These are phyloP conservation scores for Argentina anserina DNA, from an alignment of 306 rosid genomes.

Conservation along the genomic window DNA sequence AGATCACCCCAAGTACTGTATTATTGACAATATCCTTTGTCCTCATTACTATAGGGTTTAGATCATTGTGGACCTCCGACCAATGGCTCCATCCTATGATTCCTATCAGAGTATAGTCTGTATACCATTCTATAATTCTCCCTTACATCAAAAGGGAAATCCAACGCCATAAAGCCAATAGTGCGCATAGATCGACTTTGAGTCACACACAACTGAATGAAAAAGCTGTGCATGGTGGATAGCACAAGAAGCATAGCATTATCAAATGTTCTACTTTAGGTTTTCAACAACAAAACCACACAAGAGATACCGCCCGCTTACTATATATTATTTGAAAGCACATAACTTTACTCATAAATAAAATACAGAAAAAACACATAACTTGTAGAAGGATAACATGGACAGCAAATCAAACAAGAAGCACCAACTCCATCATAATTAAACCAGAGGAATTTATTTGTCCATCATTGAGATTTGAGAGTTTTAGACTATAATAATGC, in stretches of 20 bases:
- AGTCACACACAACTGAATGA: not conserved
- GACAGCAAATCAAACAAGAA: not conserved
- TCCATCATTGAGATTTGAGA: not conserved
- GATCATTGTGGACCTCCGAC: no score
- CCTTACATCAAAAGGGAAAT: not conserved
- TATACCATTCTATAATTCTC: not conserved
- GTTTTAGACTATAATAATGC: not conserved
- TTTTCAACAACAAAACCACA: not conserved
- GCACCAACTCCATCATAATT: constrained; percentile 1
- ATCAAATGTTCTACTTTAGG: not conserved
- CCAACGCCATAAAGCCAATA: not conserved
- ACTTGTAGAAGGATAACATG: not conserved
- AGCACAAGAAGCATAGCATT: not conserved
- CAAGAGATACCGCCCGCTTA: not conserved
- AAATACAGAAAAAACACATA: not conserved
- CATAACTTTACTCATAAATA: not conserved
- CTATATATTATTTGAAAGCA: not conserved
- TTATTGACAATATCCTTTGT: not conserved
- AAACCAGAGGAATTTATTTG: not conserved
- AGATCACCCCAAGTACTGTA: not conserved
- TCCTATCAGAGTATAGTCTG: not conserved
- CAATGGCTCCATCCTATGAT: no score
- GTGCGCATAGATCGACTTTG: not conserved
- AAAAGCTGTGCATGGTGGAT: not conserved
- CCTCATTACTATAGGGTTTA: no score